Conservation (phyloP, 495 filamentous ascomycete genomes). For the Lepraria neglecta region DNA sequence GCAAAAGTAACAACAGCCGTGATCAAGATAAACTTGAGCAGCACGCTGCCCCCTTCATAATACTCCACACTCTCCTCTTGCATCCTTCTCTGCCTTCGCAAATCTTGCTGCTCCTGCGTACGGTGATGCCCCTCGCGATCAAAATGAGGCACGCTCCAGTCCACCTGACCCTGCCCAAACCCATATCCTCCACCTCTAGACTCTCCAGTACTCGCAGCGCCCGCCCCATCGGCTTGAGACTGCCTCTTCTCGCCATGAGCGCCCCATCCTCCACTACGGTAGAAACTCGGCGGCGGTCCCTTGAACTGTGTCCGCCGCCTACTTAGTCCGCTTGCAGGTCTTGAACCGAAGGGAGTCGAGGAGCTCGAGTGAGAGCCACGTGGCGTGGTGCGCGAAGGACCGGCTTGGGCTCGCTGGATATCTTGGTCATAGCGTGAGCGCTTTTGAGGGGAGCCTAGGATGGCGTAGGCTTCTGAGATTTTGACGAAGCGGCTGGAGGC, state of each 20-base stretch:
- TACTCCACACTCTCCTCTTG: conserved; percentile 32
- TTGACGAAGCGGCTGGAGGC: conserved; percentile 73
- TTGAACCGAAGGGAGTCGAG: conserved; percentile 48
- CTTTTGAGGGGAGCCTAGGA: conserved; percentile 63
- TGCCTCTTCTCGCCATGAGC: conserved; percentile 23
- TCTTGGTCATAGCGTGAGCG: conserved; percentile 76
- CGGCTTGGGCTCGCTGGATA: conserved; percentile 37
- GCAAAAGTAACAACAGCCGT: conserved; percentile 35
- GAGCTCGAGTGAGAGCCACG: conserved; percentile 28
- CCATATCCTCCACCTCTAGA: conserved; percentile 37
- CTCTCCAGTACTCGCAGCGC: conserved; percentile 6
- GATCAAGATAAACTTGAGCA: conserved; percentile 43
- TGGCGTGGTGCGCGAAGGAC: conserved; percentile 10
- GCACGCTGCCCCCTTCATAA: conserved; percentile 33
- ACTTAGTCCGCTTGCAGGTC: conserved; percentile 73
- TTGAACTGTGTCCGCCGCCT: conserved; percentile 65
- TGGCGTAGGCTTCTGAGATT: conserved; percentile 79
- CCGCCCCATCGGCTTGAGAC: conserved; percentile 23
- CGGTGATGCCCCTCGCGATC: conserved; percentile 62
- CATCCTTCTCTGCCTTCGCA: conserved; percentile 26
- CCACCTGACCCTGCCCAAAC: conserved; percentile 34
- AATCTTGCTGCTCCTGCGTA: conserved; percentile 58
- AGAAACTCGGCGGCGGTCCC: conserved; percentile 88
- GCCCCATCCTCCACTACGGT: conserved; percentile 65
- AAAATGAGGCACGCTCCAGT: conserved; percentile 51